These are phyloP conservation scores for Aspergillus mulundensis DNA, from an alignment of 495 filamentous ascomycete species.

Conservation along the genomic window DNA sequence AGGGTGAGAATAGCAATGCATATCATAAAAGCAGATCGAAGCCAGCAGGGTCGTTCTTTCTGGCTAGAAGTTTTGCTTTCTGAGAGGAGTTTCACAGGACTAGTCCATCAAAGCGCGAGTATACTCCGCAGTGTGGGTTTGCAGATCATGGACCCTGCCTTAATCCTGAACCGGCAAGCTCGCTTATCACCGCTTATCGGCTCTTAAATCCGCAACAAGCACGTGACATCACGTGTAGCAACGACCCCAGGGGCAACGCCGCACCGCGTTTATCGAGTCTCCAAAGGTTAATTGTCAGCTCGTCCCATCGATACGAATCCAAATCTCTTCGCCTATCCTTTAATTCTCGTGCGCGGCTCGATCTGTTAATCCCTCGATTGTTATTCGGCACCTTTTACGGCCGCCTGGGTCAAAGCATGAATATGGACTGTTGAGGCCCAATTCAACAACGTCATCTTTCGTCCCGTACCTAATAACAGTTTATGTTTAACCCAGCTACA, in stretches of 20 bases:
- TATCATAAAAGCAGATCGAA: neutral
- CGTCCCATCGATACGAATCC: no score
- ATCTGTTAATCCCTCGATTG: no score
- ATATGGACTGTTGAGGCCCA: constrained; percentile 16
- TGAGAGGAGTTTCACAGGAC: neutral
- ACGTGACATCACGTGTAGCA: constrained; percentile 2
- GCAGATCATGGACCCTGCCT: neutral
- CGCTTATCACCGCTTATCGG: neutral
- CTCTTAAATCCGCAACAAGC: neutral
- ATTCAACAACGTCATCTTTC: constrained; percentile 1
- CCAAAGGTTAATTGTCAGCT: no score
- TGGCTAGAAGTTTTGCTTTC: neutral
- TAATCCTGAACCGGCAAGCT: neutral
- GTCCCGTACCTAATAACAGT: neutral
- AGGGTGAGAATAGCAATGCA: neutral
- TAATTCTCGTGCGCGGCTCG: neutral
- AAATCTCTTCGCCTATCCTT: no score
- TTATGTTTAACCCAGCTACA: neutral
- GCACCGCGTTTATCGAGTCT: neutral
- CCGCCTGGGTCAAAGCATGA: neutral
- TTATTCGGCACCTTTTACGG: neutral
- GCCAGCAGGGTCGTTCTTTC: neutral
- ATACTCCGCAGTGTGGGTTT: neutral
- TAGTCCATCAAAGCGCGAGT: neutral
- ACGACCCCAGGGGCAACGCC: no score